A percentile compares a stretch with the other conserved stretches of the same genome.
These are phyloP conservation scores for Geopyxis carbonaria DNA, from an alignment of 495 filamentous ascomycete genomes.

Conservation along the genomic window DNA sequence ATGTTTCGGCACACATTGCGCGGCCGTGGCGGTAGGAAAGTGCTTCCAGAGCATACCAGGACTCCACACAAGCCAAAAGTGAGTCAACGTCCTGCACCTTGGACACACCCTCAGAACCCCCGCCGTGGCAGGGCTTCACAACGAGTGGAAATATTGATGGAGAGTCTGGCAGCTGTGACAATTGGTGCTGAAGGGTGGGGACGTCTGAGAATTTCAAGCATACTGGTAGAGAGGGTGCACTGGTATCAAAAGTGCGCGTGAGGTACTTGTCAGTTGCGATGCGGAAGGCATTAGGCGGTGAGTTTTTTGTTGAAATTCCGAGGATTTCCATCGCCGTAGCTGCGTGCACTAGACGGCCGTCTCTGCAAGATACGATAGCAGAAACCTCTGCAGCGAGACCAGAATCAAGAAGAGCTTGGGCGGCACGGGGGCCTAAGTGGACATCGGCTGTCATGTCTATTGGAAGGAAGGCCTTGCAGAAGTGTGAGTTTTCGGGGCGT, in stretches of 20 bases:
- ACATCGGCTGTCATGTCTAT: neutral
- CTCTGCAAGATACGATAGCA: neutral
- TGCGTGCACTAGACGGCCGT: neutral
- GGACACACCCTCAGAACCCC: constrained; percentile 30
- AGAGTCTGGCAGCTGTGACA: too few species aligned
- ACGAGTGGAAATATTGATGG: constrained; percentile 28
- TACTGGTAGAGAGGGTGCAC: too few species aligned
- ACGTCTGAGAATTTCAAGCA: too few species aligned
- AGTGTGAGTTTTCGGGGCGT: constrained; percentile 22
- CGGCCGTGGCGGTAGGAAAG: too few species aligned
- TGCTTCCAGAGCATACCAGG: too few species aligned
- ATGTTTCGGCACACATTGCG: too few species aligned
- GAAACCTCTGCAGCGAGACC: neutral
- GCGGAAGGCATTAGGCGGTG: neutral
- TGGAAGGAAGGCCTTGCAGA: neutral
- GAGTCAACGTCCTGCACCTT: too few species aligned
- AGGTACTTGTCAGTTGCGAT: neutral
- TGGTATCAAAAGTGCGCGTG: neutral
- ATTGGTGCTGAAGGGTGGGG: too few species aligned
- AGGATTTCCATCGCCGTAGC: neutral
- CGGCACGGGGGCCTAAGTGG: neutral
- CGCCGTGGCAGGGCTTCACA: constrained; percentile 32
- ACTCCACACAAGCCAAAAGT: too few species aligned
- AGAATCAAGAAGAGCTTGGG: neutral
- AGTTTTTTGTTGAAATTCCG: neutral